Evolutionary conservation across 805 yeast genomes (phyloP).

Genomic region (Saturnispora serradocipensis): DNA sequence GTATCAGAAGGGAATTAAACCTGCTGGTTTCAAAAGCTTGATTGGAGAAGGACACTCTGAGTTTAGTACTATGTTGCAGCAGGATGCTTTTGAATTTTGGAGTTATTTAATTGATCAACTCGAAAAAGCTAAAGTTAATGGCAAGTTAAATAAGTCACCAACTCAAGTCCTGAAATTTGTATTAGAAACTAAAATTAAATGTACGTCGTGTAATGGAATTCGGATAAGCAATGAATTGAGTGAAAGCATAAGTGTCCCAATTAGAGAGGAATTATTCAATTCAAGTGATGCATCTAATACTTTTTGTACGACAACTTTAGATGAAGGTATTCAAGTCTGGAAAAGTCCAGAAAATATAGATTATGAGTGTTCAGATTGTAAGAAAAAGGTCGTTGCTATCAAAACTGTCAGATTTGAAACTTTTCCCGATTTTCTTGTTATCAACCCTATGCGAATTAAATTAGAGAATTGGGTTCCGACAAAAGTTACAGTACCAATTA

Average conservation of each 20-base stretch:
- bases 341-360: constrained; percentile 48
- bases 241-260: constrained; percentile 57
- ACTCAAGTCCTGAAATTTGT: constrained; percentile 55
- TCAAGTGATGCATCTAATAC: constrained; percentile 36
- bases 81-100: constrained; percentile 90
- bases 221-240: constrained; percentile 44
- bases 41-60: constrained; percentile 76
- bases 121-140: constrained; percentile 35
- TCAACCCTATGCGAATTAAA: constrained; percentile 72
- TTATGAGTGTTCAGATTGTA: constrained; percentile 52
- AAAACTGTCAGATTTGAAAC: constrained; percentile 44
- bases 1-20: constrained; percentile 71
- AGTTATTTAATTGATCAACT: constrained; percentile 55
- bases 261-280: constrained; percentile 33
- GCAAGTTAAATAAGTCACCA: constrained; percentile 31
- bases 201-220: constrained; percentile 51
- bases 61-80: constrained; percentile 81
- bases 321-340: constrained; percentile 38
- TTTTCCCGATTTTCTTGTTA: constrained; percentile 61
- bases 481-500: constrained; percentile 68
- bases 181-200: constrained; percentile 52
- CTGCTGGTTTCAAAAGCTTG: constrained; percentile 63
- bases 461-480: constrained; percentile 86
- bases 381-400: constrained; percentile 27
- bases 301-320: constrained; percentile 42